Evolutionary conservation across 371 early-diverging fungal species (phyloP), one percentile per base, ranked within the genome.

Genomic region (Mortierella sp.): DNA sequence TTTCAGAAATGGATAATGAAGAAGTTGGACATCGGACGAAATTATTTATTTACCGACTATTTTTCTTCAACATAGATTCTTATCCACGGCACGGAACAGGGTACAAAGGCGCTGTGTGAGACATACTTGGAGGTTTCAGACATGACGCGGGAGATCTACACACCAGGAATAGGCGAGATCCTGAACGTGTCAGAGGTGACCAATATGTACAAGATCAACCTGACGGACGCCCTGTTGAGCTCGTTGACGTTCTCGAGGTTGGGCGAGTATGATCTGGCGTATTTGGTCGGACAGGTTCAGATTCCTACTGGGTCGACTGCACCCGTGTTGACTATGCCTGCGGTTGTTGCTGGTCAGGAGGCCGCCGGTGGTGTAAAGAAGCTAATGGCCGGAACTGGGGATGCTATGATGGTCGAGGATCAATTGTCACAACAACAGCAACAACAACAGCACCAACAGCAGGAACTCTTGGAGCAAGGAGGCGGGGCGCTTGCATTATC

Each of bases 181-280:
- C 90, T 98, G 67, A 97, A 96, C 81, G 96, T 98, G 5, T 96
- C 97, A 0, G 94, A 97, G 8, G 96, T 96, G 3, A 93, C 95
- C 70, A 96, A 97, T 75, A 93, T 96, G 64, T 96, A 95, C 82
- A 93, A 90, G 86, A 88, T 93, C 75, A 91, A 92, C 80, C 82
- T 98, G 50, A 95, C 98, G 2, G 98, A 98, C 88, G 92, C 97
- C 44, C 91, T 98, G 34, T 92, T 97, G 71, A 94, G 93, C 81
- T 95, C 96, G 5, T 85, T 97, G 21, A 90, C 88, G 44, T 92
- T 97, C 81, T 90, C 95, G 24, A 92, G 94, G 90, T 73, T 95
- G 77, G 94, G 92, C 72, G 96, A 95, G 77, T 95, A 95, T 82
- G 94, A 95, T 75, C 88, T 97, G 24, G 92, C 95, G 4, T 94